Evolutionary conservation across 1,284 basidiomycete species (phyloP), one percentile per base, ranked within the genome.

Genomic region (Ceratobasidium sp.): DNA sequence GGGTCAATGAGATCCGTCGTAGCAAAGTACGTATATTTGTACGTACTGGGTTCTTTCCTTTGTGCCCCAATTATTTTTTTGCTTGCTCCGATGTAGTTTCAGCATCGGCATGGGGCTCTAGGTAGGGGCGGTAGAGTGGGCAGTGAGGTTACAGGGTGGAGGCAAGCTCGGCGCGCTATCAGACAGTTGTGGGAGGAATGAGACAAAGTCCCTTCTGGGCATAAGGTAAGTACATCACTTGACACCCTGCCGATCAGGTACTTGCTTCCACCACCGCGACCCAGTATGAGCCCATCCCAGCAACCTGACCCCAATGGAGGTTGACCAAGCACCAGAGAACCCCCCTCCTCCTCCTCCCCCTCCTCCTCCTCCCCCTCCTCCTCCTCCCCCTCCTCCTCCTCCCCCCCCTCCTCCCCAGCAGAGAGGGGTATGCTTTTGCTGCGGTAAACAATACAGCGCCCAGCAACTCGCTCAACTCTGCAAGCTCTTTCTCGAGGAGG

Each of bases 381-480:
- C 18, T 56, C 55, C 7, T 23, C 7, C 26, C 55, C 55, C 55
- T 23, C 55, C 55, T 6, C 20, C 20, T 56, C 18, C 26, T 56
- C 18, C n/a, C n/a, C n/a, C n/a, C n/a, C n/a, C n/a, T 20, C 12
- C 26, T 26, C 56, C 56, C 10, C 10, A 51, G 23, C 53, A 6
- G n/a, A 28, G 33, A 20, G 13, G 63, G 33, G 3, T 9, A 46
- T 64, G 63, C 63, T 64, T 64, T 39, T 64, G 63, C 63, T 64
- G 63, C 40, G 42, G 39, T 23, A 26, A 28, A 42, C 9, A 12
- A 3, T 64, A 61, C 9, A 39, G 33, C 33, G 12, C 63, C 18
- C 63, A 28, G 44, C 63, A 64, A 39, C 63, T 64, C 23, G 63
- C 63, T 64, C 63, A 39, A n/a, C 63, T 42, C 63, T 39, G 26